Evolutionary conservation across 1,284 basidiomycete species (phyloP).

Genomic region (Cryptococcus floricola): DNA sequence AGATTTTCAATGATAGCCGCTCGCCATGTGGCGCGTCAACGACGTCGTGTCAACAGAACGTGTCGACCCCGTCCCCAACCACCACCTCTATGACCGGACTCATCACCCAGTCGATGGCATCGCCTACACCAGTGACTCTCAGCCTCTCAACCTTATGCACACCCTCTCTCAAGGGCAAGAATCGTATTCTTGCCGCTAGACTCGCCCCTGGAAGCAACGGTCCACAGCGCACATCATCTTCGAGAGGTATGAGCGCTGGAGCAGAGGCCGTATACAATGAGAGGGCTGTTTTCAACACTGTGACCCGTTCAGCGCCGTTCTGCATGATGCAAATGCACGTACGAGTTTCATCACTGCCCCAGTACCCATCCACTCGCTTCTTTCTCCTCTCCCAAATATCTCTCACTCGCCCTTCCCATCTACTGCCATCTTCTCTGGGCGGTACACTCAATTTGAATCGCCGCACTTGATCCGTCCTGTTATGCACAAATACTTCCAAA

Average conservation of each 20-base stretch:
- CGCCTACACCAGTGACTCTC: constrained; percentile 68
- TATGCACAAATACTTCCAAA: constrained; percentile 83
- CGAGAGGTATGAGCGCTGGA: constrained; percentile 66
- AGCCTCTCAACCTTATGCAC: constrained; percentile 71
- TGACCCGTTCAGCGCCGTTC: constrained; percentile 1
- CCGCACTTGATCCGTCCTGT: constrained; percentile 70
- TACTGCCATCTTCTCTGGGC: constrained; percentile 47
- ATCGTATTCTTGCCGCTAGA: constrained; percentile 80
- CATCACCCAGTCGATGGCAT: constrained; percentile 61
- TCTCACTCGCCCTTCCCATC: constrained; percentile 21
- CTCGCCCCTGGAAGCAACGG: constrained; percentile 74
- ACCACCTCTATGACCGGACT: constrained; percentile 15
- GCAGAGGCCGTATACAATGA: constrained; percentile 23
- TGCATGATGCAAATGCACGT: neutral
- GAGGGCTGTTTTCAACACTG: constrained; percentile 32
- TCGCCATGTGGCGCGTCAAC: neutral
- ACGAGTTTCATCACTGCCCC: neutral
- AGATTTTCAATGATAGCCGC: too few relatives aligned
- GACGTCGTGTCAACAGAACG: neutral
- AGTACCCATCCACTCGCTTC: constrained; percentile 12
- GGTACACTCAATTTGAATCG: constrained; percentile 73
- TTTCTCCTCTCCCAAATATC: constrained; percentile 24
- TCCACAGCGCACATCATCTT: constrained; percentile 75
- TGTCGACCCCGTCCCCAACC: neutral
- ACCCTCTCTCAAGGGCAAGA: constrained; percentile 72